These are phyloP conservation scores for Russula olivacea DNA, from an alignment of 768 basidiomycete genomes.

Conservation along the genomic window DNA sequence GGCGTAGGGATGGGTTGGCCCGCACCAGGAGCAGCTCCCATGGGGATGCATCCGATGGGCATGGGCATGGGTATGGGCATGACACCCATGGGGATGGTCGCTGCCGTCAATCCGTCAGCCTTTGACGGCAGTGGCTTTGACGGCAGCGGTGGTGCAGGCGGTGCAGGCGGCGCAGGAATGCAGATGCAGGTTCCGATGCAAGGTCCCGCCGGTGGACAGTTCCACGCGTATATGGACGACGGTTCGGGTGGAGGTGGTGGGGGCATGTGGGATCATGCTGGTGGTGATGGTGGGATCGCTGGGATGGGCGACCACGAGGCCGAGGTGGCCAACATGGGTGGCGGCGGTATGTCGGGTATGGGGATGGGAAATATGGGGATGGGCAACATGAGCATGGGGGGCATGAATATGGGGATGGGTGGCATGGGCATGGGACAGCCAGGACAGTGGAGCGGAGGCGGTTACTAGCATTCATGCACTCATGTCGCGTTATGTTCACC, in stretches of 20 bases:
- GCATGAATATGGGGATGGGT: slow-evolving; percentile 18
- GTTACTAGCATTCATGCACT: not conserved
- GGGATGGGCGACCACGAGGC: slow-evolving; percentile 35
- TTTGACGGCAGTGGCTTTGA: slow-evolving; percentile 1
- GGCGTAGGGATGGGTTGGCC: slow-evolving; percentile 29
- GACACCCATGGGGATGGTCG: not conserved
- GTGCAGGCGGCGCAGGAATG: not conserved
- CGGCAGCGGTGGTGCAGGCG: not conserved
- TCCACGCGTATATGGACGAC: slow-evolving; percentile 28
- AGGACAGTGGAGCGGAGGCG: slow-evolving; percentile 21
- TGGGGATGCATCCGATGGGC: slow-evolving; percentile 24
- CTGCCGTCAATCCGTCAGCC: not conserved
- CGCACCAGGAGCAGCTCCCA: slow-evolving; percentile 1
- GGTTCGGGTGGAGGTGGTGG: slow-evolving; percentile 18
- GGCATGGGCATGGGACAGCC: slow-evolving; percentile 25
- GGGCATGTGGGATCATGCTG: slow-evolving; percentile 34
- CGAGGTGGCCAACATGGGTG: slow-evolving; percentile 6
- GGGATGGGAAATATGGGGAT: slow-evolving; percentile 25
- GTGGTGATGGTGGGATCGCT: not conserved
- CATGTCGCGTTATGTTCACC: not conserved
- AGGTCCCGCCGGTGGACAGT: not conserved
- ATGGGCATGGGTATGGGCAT: slow-evolving; percentile 25
- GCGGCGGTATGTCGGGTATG: slow-evolving; percentile 24
- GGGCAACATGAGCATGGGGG: slow-evolving; percentile 25
- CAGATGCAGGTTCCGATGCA: slow-evolving; percentile 7